These are phyloP conservation scores for Neurospora sp. DNA, from an alignment of 495 filamentous ascomycete species.

Conservation along the genomic window DNA sequence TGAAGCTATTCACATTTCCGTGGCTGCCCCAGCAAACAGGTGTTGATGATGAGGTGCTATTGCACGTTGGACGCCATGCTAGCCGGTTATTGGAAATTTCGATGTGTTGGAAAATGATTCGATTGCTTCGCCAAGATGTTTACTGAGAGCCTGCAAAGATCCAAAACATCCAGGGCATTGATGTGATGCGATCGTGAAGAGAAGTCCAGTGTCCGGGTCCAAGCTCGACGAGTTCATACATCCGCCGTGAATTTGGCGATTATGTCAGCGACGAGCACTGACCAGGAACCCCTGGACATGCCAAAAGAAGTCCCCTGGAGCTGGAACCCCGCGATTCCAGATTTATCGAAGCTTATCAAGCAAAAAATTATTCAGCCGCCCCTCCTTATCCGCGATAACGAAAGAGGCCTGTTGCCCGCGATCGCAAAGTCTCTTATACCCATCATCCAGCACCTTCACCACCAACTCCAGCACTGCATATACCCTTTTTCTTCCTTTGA, in stretches of 20 bases:
- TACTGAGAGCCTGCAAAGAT: neutral
- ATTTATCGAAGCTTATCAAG: neutral
- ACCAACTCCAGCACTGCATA: neutral
- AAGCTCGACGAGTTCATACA: neutral
- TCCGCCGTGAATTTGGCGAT: neutral
- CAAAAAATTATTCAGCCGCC: neutral
- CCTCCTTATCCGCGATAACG: neutral
- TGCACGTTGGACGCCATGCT: no score
- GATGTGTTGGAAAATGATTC: no score
- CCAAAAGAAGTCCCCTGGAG: neutral
- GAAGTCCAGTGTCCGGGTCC: neutral
- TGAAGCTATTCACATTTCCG: neutral
- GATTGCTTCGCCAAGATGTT: no score
- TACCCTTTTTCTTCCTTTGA: neutral
- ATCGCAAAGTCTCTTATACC: neutral
- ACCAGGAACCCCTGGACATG: neutral
- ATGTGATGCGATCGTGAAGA: neutral
- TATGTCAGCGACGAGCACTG: neutral
- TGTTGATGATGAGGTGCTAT: neutral
- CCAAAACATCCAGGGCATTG: neutral
- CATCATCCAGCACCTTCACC: neutral
- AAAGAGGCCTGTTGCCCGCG: neutral
- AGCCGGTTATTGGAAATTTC: no score
- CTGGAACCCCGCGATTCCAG: neutral
- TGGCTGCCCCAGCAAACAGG: neutral